Percentiles rank a stretch among this genome's conserved stretches.
Conservation (phyloP, 148 eudicot genomes). For the Chenopodium quinoa region DNA sequence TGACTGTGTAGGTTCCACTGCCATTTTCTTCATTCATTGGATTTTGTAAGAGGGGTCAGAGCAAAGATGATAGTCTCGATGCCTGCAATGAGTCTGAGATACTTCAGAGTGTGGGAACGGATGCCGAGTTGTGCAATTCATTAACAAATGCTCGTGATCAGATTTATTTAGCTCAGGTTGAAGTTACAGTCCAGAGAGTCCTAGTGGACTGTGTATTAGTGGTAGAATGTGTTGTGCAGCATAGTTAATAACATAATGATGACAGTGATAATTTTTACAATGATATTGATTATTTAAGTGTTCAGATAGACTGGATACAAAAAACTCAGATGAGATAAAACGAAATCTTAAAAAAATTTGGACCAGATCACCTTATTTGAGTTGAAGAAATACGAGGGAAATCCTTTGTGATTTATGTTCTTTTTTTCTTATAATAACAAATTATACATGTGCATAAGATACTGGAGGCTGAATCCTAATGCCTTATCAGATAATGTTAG, state of each 20-base stretch:
- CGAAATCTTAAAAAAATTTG: neutral
- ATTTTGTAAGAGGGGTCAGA: constrained; percentile 46
- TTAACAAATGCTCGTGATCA: constrained; percentile 51
- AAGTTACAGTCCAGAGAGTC: neutral
- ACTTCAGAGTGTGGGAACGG: constrained; percentile 23
- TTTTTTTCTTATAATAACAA: neutral
- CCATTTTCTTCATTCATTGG: constrained; percentile 79
- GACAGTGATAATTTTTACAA: neutral
- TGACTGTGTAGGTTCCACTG: constrained; percentile 55
- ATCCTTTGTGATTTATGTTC: neutral
- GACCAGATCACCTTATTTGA: no score
- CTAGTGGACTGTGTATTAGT: neutral
- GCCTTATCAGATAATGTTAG: neutral
- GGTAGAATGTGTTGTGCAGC: neutral
- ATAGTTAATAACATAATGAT: neutral
- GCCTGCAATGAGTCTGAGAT: constrained; percentile 35
- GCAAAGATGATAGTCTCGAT: constrained; percentile 28
- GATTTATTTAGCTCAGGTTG: constrained; percentile 88
- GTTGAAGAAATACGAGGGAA: no score
- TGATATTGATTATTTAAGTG: neutral
- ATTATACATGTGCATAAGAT: neutral
- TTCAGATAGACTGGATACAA: neutral
- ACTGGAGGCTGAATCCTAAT: neutral
- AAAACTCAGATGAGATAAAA: neutral
- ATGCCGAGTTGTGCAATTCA: constrained; percentile 34